Evolutionary conservation across 2,329 filamentous ascomycete genomes (phyloP), one percentile per base, ranked within the genome.

Genomic region (Trichoderma sp.): DNA sequence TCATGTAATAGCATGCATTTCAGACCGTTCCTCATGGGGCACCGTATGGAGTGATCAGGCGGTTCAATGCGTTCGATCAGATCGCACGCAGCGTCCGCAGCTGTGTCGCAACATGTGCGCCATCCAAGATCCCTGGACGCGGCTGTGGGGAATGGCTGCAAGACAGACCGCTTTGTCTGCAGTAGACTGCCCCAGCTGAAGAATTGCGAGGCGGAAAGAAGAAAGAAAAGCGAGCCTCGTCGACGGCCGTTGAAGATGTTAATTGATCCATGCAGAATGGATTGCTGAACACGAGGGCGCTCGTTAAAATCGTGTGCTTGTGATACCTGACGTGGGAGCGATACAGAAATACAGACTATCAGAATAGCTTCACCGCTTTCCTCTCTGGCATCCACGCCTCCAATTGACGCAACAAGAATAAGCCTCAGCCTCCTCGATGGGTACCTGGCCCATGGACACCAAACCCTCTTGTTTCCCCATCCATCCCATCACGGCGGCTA

Each of bases 41-140:
- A 24, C 21, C 21, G 21, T 24, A 24, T 24, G 21, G 21, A 24
- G 21, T 24, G 21, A 24, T 24, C 21, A 24, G 21, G 21, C 21
- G 21, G 21, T 12, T 10, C 34, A 39, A 39, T 10, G 14, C 3
- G 1, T 14, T 3, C 34, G 10, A 39, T 39, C 10, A 14, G 34
- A 39, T 39, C 34, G 5, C 34, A 12, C 7, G 30, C 30, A 34
- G 30, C 9, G 5, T 14, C 24, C 12, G 5, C 10, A 21, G 2
- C 2, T 24, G n/a, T 28, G n/a, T 58, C n/a, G 26, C 7, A 28
- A 56, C 9, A 52, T 43, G 73, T 76, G 41, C 66, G 62, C 72
- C 70, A 73, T 75, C 75, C 56, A 73, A 45, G 48, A n/a, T 39
- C 58, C 58, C 47, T 30, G 58, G 34, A 28, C 34, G 26, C 21